Evolutionary conservation across 73 alveolate species (phyloP).

Genomic region (Paramecium biaurelia): DNA sequence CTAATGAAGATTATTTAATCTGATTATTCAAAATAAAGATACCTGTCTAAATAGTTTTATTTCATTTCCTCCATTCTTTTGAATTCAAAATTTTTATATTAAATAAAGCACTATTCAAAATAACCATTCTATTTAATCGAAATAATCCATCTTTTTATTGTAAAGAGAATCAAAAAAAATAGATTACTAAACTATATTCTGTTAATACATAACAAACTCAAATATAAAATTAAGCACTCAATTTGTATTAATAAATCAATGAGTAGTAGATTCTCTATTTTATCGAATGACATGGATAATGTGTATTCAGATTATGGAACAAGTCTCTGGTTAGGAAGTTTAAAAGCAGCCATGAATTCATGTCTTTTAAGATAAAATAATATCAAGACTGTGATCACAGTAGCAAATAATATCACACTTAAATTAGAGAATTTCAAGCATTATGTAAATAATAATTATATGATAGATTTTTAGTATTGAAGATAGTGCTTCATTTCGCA

Average conservation of each 20-base stretch:
- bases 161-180: not conserved
- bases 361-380: not conserved
- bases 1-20: not conserved
- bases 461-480: not conserved
- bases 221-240: not conserved
- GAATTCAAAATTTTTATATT: not conserved
- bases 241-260: not conserved
- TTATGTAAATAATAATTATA: not conserved
- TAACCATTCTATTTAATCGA: not conserved
- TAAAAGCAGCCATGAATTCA: not conserved
- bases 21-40: not conserved
- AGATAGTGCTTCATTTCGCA: not conserved
- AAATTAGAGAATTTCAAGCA: not conserved
- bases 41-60: not conserved
- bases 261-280: not conserved
- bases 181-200: not conserved
- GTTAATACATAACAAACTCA: not conserved
- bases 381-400: conserved; percentile 6
- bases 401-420: not conserved
- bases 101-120: not conserved
- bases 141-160: not conserved
- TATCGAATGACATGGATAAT: not conserved
- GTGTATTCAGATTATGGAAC: not conserved
- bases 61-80: conserved; percentile 7
- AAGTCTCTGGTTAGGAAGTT: not conserved